phyloP scores from a whole-genome alignment of 2,329 filamentous ascomycete genomes.

The Lachnellula occidentalis region DNA sequence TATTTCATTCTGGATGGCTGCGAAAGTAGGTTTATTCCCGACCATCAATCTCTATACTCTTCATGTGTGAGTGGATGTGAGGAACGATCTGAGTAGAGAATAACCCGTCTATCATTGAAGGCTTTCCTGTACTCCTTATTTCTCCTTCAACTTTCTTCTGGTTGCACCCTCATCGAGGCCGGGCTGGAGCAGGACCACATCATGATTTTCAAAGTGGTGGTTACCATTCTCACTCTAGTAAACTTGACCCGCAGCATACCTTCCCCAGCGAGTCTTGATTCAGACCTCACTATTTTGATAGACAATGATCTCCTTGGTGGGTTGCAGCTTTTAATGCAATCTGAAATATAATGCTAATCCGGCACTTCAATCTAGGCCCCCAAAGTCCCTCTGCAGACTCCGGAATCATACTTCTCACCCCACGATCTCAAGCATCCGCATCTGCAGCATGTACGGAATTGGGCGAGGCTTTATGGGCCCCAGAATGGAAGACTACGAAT shows the following conservation, averaged over 20 bases:
- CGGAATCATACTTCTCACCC: slow-evolving; percentile 13
- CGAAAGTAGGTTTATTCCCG: slow-evolving; percentile 15
- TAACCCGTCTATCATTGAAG: slow-evolving; percentile 13
- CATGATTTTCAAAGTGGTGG: slow-evolving; percentile 14
- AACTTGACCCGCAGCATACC: slow-evolving; percentile 12
- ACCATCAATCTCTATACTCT: not conserved
- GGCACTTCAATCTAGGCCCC: slow-evolving; percentile 8
- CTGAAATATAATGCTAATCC: not conserved
- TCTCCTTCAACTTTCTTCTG: slow-evolving; percentile 2
- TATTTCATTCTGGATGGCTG: slow-evolving; percentile 1
- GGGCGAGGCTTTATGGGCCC: slow-evolving; percentile 18
- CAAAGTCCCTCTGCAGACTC: slow-evolving; percentile 18
- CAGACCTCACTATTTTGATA: slow-evolving; percentile 19
- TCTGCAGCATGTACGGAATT: slow-evolving; percentile 14
- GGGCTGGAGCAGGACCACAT: not conserved
- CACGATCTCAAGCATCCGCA: slow-evolving; percentile 14
- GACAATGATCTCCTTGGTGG: slow-evolving; percentile 20
- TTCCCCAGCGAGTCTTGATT: slow-evolving; percentile 15
- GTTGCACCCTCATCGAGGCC: not conserved
- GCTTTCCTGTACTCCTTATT: not conserved
- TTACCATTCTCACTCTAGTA: slow-evolving; percentile 11
- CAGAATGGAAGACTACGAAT: slow-evolving; percentile 8
- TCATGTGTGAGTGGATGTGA: not conserved
- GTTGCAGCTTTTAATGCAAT: not conserved
- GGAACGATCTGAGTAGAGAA: slow-evolving; percentile 10